phyloP scores from a whole-genome alignment of 805 yeast genomes.

The Sugiyamaella floridensis region DNA sequence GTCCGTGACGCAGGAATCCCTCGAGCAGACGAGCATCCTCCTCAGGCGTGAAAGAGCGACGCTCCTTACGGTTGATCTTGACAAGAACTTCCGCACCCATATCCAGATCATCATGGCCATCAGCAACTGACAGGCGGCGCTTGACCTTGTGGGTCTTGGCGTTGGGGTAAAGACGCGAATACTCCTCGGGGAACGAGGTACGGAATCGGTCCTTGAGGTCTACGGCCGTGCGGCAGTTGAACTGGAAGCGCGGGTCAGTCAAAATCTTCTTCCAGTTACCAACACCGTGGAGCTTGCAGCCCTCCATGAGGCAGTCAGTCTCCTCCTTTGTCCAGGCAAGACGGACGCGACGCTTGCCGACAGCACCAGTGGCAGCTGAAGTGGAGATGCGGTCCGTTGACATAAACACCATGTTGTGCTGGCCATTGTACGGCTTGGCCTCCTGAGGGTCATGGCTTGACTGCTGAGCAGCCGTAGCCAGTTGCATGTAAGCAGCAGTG shows the following conservation, averaged over 20 bases:
- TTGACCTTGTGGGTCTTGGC: constrained; percentile 38
- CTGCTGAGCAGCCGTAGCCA: constrained; percentile 8
- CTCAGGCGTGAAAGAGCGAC: constrained; percentile 36
- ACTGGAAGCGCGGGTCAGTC: constrained; percentile 34
- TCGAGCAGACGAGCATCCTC: constrained; percentile 37
- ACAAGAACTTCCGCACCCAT: constrained; percentile 22
- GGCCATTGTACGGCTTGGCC: background rate
- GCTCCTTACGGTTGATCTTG: constrained; percentile 39
- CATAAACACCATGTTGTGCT: constrained; percentile 7
- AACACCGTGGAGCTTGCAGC: constrained; percentile 38
- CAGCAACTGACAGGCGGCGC: constrained; percentile 8
- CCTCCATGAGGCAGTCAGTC: constrained; percentile 37
- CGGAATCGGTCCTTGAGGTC: constrained; percentile 41
- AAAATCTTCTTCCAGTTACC: constrained; percentile 44
- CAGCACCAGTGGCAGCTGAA: constrained; percentile 1
- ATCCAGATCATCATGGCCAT: constrained; percentile 1
- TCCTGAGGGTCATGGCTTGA: background rate
- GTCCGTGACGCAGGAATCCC: constrained; percentile 39
- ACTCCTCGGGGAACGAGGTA: constrained; percentile 41
- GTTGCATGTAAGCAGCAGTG: constrained; percentile 9
- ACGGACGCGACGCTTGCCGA: constrained; percentile 32
- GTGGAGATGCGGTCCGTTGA: constrained; percentile 3
- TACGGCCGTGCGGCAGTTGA: constrained; percentile 40
- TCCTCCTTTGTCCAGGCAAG: constrained; percentile 39
- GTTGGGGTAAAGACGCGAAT: constrained; percentile 38